These are phyloP conservation scores for Penicillium odoratum DNA, from an alignment of 495 filamentous ascomycete species.

Conservation along the genomic window DNA sequence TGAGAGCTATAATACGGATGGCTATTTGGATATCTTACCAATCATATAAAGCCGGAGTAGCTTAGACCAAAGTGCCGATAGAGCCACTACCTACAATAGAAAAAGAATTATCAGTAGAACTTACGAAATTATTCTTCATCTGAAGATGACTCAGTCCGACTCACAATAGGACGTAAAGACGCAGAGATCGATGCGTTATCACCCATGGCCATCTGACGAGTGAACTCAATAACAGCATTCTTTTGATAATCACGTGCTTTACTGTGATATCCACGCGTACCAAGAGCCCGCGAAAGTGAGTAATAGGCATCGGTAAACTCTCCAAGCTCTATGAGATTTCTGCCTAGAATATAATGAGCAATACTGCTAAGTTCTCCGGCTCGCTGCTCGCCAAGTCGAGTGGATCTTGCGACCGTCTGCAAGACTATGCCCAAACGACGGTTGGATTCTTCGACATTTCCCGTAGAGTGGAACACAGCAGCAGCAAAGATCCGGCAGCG, in stretches of 20 bases:
- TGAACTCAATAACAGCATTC: slow-evolving; percentile 11
- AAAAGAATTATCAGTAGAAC: background rate
- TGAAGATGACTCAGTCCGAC: background rate
- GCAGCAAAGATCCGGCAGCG: slow-evolving; percentile 18
- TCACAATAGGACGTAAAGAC: slow-evolving; percentile 12
- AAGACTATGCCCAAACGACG: slow-evolving; percentile 5
- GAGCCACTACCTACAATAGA: background rate
- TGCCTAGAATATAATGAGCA: slow-evolving; percentile 20
- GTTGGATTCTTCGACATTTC: slow-evolving; percentile 15
- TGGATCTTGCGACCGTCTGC: background rate
- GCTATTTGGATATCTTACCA: background rate
- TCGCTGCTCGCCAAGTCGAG: background rate
- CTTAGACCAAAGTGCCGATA: background rate
- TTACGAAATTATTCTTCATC: background rate
- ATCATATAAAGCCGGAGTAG: background rate
- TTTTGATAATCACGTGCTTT: slow-evolving; percentile 19
- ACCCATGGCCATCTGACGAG: slow-evolving; percentile 2
- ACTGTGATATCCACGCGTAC: slow-evolving; percentile 16
- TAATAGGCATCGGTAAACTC: slow-evolving; percentile 18
- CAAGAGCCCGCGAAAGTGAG: slow-evolving; percentile 14
- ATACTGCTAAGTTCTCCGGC: slow-evolving; percentile 10
- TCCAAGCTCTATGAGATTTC: slow-evolving; percentile 16
- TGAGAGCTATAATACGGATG: background rate
- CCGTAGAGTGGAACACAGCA: slow-evolving; percentile 10
- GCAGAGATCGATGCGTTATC: slow-evolving; percentile 4